These are phyloP conservation scores for Alternaria angustiovoidea DNA, from an alignment of 2,329 filamentous ascomycete genomes.

Conservation along the genomic window DNA sequence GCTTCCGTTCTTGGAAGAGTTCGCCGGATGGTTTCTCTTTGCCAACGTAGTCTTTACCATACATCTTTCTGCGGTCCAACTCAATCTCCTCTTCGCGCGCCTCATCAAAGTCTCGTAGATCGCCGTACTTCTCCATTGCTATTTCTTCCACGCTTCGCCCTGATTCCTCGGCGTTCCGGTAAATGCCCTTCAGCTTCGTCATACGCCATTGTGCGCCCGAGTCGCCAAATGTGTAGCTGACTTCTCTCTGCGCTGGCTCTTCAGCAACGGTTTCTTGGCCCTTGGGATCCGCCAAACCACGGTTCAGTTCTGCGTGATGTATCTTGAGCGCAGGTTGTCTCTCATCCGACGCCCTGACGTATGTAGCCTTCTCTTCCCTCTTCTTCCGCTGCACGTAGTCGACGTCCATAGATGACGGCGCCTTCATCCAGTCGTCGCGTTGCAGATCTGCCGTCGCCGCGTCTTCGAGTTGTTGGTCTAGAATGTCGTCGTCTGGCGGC, in stretches of 20 bases:
- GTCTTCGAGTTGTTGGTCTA: conserved; percentile 54
- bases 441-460: conserved; percentile 56
- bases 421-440: conserved; percentile 95
- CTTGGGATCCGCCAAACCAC: conserved; percentile 68
- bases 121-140: conserved; percentile 82
- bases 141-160: conserved; percentile 80
- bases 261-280: conserved; percentile 40
- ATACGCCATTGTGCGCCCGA: conserved; percentile 92
- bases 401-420: conserved; percentile 79
- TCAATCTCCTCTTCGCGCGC: conserved; percentile 93
- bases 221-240: conserved; percentile 89
- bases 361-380: conserved; percentile 52
- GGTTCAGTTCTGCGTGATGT: conserved; percentile 83
- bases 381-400: conserved; percentile 79
- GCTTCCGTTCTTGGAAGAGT: conserved; percentile 78
- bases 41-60: conserved; percentile 83
- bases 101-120: conserved; percentile 85
- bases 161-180: conserved; percentile 77
- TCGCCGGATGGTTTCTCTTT: conserved; percentile 90
- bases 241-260: conserved; percentile 65
- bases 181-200: conserved; percentile 90
- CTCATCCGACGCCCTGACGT: conserved; percentile 59
- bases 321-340: conserved; percentile 72
- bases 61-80: conserved; percentile 80
- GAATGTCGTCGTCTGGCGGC: conserved; percentile 53